A percentile compares a stretch with the other conserved stretches of the same genome.
Evolutionary conservation across 495 filamentous ascomycete species (phyloP).

Genomic region (Bacidia rubella): DNA sequence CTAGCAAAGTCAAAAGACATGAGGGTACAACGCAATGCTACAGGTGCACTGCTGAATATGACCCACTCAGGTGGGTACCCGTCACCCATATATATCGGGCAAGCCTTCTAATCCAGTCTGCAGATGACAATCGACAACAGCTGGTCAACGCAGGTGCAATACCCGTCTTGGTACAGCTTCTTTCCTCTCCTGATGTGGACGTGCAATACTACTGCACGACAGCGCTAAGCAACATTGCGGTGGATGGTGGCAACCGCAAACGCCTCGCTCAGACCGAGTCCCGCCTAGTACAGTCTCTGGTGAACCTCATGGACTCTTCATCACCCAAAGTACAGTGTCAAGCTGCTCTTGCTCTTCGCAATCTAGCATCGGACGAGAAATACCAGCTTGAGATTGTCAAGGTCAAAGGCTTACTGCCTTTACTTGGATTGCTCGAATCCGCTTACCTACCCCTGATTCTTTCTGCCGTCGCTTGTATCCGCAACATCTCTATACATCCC

Average conservation of each 20-base stretch:
- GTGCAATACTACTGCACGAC: constrained; percentile 99
- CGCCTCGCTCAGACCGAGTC: constrained; percentile 79
- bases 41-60: constrained; percentile 94
- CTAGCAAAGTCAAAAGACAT: constrained; percentile 96
- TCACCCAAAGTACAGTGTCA: constrained; percentile 98
- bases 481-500: constrained; percentile 98
- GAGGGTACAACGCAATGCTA: constrained; percentile 95
- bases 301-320: constrained; percentile 91
- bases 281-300: constrained; percentile 79
- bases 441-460: constrained; percentile 91
- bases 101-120: constrained; percentile 2
- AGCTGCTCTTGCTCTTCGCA: constrained; percentile 84
- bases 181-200: constrained; percentile 85
- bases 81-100: not conserved
- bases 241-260: constrained; percentile 81
- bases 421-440: constrained; percentile 81
- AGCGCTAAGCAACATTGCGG: constrained; percentile 94
- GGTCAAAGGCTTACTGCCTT: constrained; percentile 65
- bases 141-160: constrained; percentile 94
- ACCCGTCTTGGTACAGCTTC: constrained; percentile 84
- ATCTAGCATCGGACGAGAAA: constrained; percentile 94
- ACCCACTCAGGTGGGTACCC: constrained; percentile 74
- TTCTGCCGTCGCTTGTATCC: constrained; percentile 93
- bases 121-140: constrained; percentile 94
- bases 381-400: constrained; percentile 97